Conservation (phyloP, 2,329 filamentous ascomycete species). For the Sclerotinia spermophila region DNA sequence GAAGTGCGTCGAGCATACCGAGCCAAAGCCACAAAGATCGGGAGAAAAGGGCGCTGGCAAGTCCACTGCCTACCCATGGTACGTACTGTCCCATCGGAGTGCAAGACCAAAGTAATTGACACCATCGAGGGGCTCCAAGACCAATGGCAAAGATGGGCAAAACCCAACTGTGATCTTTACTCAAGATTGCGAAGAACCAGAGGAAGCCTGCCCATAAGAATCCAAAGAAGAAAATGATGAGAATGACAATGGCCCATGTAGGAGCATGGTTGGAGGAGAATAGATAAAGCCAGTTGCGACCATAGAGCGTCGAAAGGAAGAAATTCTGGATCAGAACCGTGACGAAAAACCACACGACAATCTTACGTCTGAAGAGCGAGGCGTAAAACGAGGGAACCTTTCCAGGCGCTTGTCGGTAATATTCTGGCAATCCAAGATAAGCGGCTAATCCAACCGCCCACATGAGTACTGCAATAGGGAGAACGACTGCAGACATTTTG, state of each 20-base stretch:
- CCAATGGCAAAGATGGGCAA: constrained; percentile 65
- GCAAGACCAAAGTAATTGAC: constrained; percentile 64
- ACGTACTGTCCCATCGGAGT: constrained; percentile 58
- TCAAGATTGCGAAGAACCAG: constrained; percentile 50
- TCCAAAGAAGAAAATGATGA: constrained; percentile 54
- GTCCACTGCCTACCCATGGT: constrained; percentile 53
- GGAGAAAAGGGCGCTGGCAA: constrained; percentile 53
- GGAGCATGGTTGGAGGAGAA: constrained; percentile 42
- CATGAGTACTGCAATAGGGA: constrained; percentile 55
- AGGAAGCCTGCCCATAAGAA: constrained; percentile 54
- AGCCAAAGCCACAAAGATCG: constrained; percentile 64
- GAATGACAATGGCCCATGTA: constrained; percentile 53
- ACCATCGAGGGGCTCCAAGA: constrained; percentile 62
- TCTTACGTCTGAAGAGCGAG: constrained; percentile 58
- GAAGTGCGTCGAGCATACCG: constrained; percentile 60
- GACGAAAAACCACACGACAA: constrained; percentile 64
- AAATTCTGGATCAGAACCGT: constrained; percentile 45
- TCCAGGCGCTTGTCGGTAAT: constrained; percentile 62
- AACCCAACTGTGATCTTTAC: constrained; percentile 61
- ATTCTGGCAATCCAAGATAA: constrained; percentile 60
- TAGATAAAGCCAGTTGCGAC: constrained; percentile 59
- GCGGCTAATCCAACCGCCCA: constrained; percentile 54
- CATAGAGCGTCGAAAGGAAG: constrained; percentile 56
- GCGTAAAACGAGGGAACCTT: constrained; percentile 63
- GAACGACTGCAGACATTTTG: constrained; percentile 46